Base-by-base conservation (phyloP, 345 rosid species). In the Gossypium arboreum region DNA sequence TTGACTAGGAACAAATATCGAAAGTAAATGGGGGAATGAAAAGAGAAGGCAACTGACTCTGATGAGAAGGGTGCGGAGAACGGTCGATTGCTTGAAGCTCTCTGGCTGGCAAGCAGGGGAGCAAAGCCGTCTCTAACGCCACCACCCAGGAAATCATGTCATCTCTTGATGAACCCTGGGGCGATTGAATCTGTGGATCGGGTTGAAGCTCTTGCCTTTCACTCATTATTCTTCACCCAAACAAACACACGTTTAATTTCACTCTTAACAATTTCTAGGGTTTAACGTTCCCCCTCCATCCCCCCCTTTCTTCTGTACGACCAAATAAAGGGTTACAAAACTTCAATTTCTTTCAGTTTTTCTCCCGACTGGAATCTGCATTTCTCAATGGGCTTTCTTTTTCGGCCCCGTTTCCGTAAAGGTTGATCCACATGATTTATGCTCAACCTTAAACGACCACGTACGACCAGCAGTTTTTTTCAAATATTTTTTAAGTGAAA, bases 1-100 rank as follows among this genome's bases (percentile, higher is more conserved):
- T 34, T 34, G 6, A 34, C 39, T 34, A 34, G 39, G 39, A 34
- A 34, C 39, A 34, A 4, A 34, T 34, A 34, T 34, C 7, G 41
- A 34, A 4, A 34, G 41, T 34, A 34, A 34, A 34, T 34, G 1
- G 39, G 39, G 10, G 57, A 50, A 25, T 2, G 55, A 50, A 12
- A 12, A 41, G 47, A 43, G 59, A 20, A 18, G 39, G 29, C 11
- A 4, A 84, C 92, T 74, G 16, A 94, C 98, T 95, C 80, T 91
- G 99, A 78, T 95, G 99, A 73, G 99, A 93, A 77, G 94, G 97
- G 64, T 93, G 96, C 2, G 96, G 97, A 71, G 98, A 95, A 24
- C 98, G 98, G 78, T 93, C 98, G 9, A 91, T 93, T 1, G 99
- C 98, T 79, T 95, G 99, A 76, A 93, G 98, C 85, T 95, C 99